A percentile compares a stretch with the other conserved stretches of the same genome.
phyloP scores from a whole-genome alignment of 2,329 filamentous ascomycete genomes.

The Fusarium denticulatum region DNA sequence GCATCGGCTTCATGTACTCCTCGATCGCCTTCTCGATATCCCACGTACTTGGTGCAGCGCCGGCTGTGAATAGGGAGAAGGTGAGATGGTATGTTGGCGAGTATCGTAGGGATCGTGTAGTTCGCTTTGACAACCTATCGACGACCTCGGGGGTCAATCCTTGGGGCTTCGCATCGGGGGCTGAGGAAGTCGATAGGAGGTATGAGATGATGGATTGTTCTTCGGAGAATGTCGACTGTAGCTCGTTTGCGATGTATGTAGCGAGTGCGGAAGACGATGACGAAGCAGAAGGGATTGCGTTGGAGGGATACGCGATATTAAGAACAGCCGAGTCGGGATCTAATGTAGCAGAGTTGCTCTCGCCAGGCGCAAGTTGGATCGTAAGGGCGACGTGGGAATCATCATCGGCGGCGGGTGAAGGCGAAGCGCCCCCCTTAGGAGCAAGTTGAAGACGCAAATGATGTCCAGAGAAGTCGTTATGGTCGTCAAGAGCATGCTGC shows the following conservation, averaged over 20 bases:
- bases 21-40: constrained; percentile 85
- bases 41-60: constrained; percentile 84
- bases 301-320: constrained; percentile 79
- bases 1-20: constrained; percentile 82
- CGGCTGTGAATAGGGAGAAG: constrained; percentile 91
- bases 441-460: constrained; percentile 69
- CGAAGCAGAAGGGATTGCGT: constrained; percentile 71
- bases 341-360: constrained; percentile 69
- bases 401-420: constrained; percentile 47
- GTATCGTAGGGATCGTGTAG: constrained; percentile 88
- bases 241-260: constrained; percentile 79
- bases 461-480: constrained; percentile 87
- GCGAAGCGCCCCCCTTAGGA: constrained; percentile 37
- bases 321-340: constrained; percentile 76
- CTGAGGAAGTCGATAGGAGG: constrained; percentile 69
- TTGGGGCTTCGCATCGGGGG: constrained; percentile 56
- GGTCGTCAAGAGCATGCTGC: constrained; percentile 85
- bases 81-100: constrained; percentile 94
- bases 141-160: constrained; percentile 61
- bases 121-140: constrained; percentile 72
- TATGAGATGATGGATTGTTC: constrained; percentile 88
- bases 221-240: constrained; percentile 83
- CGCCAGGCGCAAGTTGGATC: constrained; percentile 74
- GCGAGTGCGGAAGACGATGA: constrained; percentile 79
- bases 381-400: constrained; percentile 69